Evolutionary conservation across 495 filamentous ascomycete genomes (phyloP), one percentile per base, ranked within the genome.

Genomic region (Aspergillus incahuasiensis): DNA sequence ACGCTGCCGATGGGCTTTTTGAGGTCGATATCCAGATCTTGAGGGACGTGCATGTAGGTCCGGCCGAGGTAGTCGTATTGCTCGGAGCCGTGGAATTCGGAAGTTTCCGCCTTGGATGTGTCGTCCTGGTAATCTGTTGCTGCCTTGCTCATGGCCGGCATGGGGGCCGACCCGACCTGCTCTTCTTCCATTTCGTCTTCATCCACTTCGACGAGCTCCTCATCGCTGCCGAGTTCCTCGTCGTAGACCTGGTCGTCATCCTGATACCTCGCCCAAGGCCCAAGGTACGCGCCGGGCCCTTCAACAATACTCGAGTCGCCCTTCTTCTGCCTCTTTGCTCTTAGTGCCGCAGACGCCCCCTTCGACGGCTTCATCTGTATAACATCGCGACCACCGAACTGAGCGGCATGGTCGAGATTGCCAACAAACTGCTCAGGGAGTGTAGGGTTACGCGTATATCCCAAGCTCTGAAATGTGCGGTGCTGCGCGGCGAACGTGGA

Each of bases 231-330:
- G 55, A 84, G 72, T 60, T 85, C 68, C 21, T 80, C 75, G 64
- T 91, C 85, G 57, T 88, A 90, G 55, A 82, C 74, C 35, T 77
- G 69, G 56, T 79, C 75, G 35, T 84, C 76, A 56, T 82, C 77
- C 55, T 87, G 82, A 60, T 94, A 97, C 66, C 80, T 82, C 25
- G 95, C 94, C 95, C 95, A 99, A 0, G 94, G 95, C 1, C 94
- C 95, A 25, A 92, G 79, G 69, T 97, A 97, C 22, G 90, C 85
- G 35, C 85, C 86, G 6, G 89, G 86, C 0, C 94, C 94, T 59
- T 96, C 89, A 0, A 92, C 84, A 35, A 96, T 77, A 50, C 85
- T 84, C 25, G 89, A 77, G 67, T 92, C 86, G 7, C 94, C 94
- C 68, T 90, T 95, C 59, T 74, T 82, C 70, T 96, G 90, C 32